Evolutionary conservation across 2,329 filamentous ascomycete genomes (phyloP).

Genomic region (Capronia epimyces): DNA sequence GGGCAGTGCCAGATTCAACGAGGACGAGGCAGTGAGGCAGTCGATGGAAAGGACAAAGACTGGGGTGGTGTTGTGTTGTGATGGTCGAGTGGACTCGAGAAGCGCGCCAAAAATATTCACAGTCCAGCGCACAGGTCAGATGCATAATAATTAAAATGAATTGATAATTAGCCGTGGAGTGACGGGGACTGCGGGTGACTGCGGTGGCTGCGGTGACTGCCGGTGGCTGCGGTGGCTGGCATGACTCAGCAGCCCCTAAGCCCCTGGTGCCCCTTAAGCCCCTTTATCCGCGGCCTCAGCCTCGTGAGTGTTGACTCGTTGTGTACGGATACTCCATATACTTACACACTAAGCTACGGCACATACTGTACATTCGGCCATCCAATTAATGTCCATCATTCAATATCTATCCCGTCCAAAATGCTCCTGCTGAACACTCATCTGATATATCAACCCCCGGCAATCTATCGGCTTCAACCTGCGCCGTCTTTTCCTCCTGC

Average conservation of each 20-base stretch:
- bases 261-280: background rate
- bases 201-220: too few species aligned
- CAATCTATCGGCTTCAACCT: background rate
- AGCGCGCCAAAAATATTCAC: background rate
- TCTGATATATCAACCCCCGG: too few species aligned
- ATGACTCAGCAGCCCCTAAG: slow-evolving; percentile 8
- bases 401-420: too few species aligned
- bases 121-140: background rate
- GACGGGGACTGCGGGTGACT: too few species aligned
- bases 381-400: too few species aligned
- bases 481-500: background rate
- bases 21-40: background rate
- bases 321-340: background rate
- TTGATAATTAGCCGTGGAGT: background rate
- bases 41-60: background rate
- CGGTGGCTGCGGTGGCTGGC: too few species aligned
- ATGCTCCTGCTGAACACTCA: too few species aligned
- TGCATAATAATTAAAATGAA: background rate
- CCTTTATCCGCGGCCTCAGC: background rate
- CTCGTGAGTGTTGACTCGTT: background rate
- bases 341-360: too few species aligned
- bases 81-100: background rate
- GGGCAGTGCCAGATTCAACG: background rate
- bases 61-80: background rate
- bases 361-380: too few species aligned